Base-by-base conservation (phyloP, 345 rosid genomes). In the Nephelium lappaceum region DNA sequence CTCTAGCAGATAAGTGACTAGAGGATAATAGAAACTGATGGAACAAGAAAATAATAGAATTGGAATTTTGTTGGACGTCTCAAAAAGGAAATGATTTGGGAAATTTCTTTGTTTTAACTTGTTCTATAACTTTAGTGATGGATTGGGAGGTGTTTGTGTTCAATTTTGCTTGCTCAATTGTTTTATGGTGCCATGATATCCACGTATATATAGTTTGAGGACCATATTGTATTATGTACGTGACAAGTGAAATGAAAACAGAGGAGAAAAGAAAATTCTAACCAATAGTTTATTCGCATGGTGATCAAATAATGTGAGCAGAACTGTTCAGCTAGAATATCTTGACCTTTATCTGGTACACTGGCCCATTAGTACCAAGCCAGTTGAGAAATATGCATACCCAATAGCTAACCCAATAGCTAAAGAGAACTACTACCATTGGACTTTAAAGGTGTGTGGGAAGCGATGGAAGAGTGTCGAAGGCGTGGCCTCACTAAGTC, bases 391-490 rank as follows among this genome's bases (percentile, higher is more conserved):
- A 38, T 16, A 41, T 24, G 58, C 8, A 5, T 47, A 0, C n/a
- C 80, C 71, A 6, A 5, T 45, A 24, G n/a, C 49, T 39, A 19
- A 0, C n/a, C 80, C 71, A 6, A 5, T 45, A 24, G n/a, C 49
- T 39, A 19, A 67, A 45, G 47, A 67, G n/a, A 81, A 5, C 74
- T 81, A 47, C 23, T 77, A 21, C 77, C 78, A 5, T 43, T 72
- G 66, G 78, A 81, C 43, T 77, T 58, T 43, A 77, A 72, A 69
- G 64, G 43, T 43, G 84, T 78, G 41, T 39, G 84, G 84, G 78
- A 64, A 81, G 72, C 80, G 14, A 76, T 76, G 80, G 82, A 80
- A 36, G 73, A 74, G 51, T 80, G 82, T 65, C 82, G 74, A 55
- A 41, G 62, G 55, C 67, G 65, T 71, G 73, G 83, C 58, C 80